A percentile compares a stretch with the other conserved stretches of the same genome.
Evolutionary conservation across 2,329 filamentous ascomycete species (phyloP).

Genomic region (Blastomyces emzantsi): DNA sequence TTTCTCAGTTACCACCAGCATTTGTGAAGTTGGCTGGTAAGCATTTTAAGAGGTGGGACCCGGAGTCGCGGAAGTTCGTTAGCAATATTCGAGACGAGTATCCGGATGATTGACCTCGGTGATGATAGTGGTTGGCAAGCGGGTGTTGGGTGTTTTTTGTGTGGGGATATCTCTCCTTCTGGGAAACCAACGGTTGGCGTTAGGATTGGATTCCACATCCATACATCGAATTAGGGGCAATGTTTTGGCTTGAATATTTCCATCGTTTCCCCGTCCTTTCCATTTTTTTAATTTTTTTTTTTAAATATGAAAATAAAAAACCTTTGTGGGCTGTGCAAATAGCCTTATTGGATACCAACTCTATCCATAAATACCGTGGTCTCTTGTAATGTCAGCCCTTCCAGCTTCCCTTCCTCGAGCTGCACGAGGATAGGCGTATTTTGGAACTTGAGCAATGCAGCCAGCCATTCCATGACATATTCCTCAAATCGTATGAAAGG

Average conservation of each 20-base stretch:
- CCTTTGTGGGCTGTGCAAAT: background rate
- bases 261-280: background rate
- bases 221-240: background rate
- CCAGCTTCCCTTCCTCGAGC: slow-evolving; percentile 41
- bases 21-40: slow-evolving; percentile 65
- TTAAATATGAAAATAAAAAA: background rate
- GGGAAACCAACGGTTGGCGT: background rate
- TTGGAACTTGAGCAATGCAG: slow-evolving; percentile 35
- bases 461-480: slow-evolving; percentile 35
- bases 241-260: background rate
- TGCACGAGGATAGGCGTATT: slow-evolving; percentile 44
- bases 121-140: background rate
- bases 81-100: slow-evolving; percentile 78
- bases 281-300: background rate
- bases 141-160: background rate
- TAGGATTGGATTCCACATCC: background rate
- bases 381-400: slow-evolving; percentile 31
- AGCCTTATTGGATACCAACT: slow-evolving; percentile 16
- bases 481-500: slow-evolving; percentile 33
- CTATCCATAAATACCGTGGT: slow-evolving; percentile 29
- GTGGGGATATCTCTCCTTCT: background rate
- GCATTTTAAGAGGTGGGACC: slow-evolving; percentile 82
- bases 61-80: slow-evolving; percentile 57
- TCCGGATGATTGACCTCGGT: slow-evolving; percentile 61
- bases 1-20: slow-evolving; percentile 42